phyloP scores from a whole-genome alignment of 305 asterid species.

The Fraxinus nigra region DNA sequence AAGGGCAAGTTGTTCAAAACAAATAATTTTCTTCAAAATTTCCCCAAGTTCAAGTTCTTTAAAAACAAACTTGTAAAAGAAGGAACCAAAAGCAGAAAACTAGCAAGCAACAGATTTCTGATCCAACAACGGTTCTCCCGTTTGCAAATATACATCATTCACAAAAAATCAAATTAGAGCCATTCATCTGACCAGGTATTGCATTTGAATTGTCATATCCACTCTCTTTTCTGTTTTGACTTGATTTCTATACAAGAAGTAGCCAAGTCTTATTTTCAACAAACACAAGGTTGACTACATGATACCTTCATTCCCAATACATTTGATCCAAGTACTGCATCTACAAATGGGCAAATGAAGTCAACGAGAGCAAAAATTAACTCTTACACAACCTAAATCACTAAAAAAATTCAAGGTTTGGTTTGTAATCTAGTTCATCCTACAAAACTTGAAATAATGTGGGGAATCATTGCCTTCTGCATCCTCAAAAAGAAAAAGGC shows the following conservation, averaged over 20 bases:
- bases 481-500: background rate
- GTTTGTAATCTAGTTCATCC: background rate
- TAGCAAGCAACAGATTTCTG: background rate
- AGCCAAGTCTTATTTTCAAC: background rate
- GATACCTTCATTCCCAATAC: background rate
- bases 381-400: background rate
- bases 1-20: background rate
- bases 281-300: background rate
- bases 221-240: background rate
- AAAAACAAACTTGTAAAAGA: background rate
- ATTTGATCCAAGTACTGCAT: background rate
- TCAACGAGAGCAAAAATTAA: background rate
- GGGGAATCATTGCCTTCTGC: background rate
- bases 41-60: background rate
- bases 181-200: background rate
- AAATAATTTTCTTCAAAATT: background rate
- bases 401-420: background rate
- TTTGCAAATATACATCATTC: background rate
- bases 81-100: background rate
- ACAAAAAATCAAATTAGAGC: background rate
- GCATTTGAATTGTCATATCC: background rate
- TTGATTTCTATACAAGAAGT: background rate
- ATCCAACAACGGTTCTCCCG: background rate
- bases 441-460: background rate
- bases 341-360: background rate